A percentile compares a stretch with the other conserved stretches of the same genome.
Conservation (phyloP, 495 filamentous ascomycete species). For the Penicillium waksmanii region DNA sequence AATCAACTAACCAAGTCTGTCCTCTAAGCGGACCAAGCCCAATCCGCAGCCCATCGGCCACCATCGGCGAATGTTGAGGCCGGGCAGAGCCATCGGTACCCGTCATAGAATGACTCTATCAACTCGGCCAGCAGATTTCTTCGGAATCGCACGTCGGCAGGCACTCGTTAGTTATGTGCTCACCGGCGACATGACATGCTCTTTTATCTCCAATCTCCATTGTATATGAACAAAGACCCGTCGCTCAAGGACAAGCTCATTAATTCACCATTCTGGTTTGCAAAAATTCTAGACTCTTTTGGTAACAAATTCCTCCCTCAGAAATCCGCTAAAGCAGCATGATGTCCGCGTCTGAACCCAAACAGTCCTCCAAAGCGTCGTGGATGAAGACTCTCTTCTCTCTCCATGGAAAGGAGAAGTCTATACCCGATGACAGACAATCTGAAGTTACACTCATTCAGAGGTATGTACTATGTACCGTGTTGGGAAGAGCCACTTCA, state of each 20-base stretch:
- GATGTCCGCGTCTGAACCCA: not conserved
- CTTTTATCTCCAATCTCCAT: not conserved
- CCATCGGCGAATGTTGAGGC: constrained; percentile 6
- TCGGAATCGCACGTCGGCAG: no score
- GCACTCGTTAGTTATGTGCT: no score
- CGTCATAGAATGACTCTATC: no score
- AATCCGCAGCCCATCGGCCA: constrained; percentile 1
- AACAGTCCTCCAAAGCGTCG: constrained; percentile 1
- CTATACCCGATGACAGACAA: constrained; percentile 11
- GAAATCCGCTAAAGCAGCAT: not conserved
- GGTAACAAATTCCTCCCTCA: not conserved
- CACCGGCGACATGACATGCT: no score
- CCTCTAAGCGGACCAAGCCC: no score
- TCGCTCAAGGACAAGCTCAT: not conserved
- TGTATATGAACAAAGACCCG: not conserved
- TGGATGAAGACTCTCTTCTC: not conserved
- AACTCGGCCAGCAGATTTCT: no score
- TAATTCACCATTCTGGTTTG: not conserved
- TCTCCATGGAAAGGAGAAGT: not conserved
- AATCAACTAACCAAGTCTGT: not conserved
- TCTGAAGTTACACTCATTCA: constrained; percentile 18
- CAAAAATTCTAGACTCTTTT: no score
- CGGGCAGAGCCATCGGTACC: not conserved
- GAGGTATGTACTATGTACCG: constrained; percentile 5
- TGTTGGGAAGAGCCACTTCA: not conserved